Evolutionary conservation across 768 basidiomycete species (phyloP).

Genomic region (Phylloporus sp.): DNA sequence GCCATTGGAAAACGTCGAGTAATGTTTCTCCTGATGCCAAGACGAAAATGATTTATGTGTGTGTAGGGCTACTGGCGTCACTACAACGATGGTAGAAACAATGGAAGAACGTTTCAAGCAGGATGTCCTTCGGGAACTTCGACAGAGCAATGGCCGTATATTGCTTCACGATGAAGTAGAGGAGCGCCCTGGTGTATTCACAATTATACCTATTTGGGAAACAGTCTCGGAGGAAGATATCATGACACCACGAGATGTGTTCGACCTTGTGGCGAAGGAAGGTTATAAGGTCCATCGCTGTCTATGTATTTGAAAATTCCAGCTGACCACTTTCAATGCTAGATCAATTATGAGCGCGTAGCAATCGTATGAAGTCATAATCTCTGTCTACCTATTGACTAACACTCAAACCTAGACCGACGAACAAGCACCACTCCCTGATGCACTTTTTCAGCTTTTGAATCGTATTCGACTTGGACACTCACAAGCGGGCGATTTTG

Average conservation of each 20-base stretch:
- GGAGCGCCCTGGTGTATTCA: constrained; percentile 84
- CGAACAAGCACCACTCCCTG: constrained; percentile 93
- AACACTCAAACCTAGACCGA: constrained; percentile 65
- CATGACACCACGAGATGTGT: constrained; percentile 83
- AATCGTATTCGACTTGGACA: constrained; percentile 62
- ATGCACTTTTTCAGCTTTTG: constrained; percentile 74
- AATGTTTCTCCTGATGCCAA: constrained; percentile 23
- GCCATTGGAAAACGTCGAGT: constrained; percentile 95
- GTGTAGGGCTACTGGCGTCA: constrained; percentile 85
- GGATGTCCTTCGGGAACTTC: constrained; percentile 84
- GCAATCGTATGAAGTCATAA: constrained; percentile 63
- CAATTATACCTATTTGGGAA: constrained; percentile 95
- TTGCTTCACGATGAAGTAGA: constrained; percentile 95
- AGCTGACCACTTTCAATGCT: constrained; percentile 5
- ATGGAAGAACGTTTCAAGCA: constrained; percentile 89
- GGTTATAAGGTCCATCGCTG: constrained; percentile 54
- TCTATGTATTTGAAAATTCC: not conserved
- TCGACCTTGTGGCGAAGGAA: constrained; percentile 67
- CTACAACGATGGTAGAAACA: constrained; percentile 81
- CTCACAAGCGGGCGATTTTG: constrained; percentile 65
- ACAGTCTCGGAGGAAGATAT: constrained; percentile 76
- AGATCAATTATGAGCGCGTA: constrained; percentile 87
- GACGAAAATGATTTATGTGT: not conserved
- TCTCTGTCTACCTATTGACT: not conserved
- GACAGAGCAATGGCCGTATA: constrained; percentile 64